Evolutionary conservation across 768 basidiomycete genomes (phyloP).

Genomic region (Scleroderma bovista): DNA sequence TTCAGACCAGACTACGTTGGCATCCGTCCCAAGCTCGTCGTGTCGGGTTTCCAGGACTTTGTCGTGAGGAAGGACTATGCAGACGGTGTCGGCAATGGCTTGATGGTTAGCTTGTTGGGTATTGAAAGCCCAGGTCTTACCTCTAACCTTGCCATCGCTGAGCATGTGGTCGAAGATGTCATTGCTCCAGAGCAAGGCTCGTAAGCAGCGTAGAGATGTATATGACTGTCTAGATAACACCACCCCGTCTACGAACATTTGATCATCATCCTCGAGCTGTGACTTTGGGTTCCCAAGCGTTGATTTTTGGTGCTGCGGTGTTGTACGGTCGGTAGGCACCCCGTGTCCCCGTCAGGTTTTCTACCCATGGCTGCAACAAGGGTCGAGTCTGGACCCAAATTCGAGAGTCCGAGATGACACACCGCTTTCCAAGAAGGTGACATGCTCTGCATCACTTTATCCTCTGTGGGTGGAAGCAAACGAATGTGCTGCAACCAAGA

Average conservation of each 20-base stretch:
- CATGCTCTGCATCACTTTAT: conserved; percentile 60
- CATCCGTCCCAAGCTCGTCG: conserved; percentile 81
- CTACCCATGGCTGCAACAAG: conserved; percentile 60
- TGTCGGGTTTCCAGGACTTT: conserved; percentile 86
- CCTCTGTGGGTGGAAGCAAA: conserved; percentile 70
- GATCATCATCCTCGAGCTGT: conserved; percentile 35
- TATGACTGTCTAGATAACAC: not conserved
- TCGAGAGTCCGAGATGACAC: conserved; percentile 26
- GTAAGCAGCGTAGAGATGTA: not conserved
- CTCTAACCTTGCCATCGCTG: conserved; percentile 79
- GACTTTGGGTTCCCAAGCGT: conserved; percentile 78
- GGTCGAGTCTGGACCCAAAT: not conserved
- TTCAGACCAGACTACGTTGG: conserved; percentile 81
- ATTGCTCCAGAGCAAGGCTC: conserved; percentile 16
- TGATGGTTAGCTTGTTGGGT: conserved; percentile 80
- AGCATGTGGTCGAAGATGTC: conserved; percentile 67
- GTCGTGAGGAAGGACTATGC: conserved; percentile 62
- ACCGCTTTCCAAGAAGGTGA: conserved; percentile 84
- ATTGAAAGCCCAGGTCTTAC: conserved; percentile 95
- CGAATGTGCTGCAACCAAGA: conserved; percentile 93
- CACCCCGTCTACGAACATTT: not conserved
- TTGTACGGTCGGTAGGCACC: conserved; percentile 89
- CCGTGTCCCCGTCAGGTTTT: conserved; percentile 90
- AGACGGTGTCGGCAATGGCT: conserved; percentile 24
- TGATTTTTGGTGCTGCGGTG: conserved; percentile 77